These are phyloP conservation scores for Voacanga thouarsii DNA, from an alignment of 257 asterid species.

Conservation along the genomic window DNA sequence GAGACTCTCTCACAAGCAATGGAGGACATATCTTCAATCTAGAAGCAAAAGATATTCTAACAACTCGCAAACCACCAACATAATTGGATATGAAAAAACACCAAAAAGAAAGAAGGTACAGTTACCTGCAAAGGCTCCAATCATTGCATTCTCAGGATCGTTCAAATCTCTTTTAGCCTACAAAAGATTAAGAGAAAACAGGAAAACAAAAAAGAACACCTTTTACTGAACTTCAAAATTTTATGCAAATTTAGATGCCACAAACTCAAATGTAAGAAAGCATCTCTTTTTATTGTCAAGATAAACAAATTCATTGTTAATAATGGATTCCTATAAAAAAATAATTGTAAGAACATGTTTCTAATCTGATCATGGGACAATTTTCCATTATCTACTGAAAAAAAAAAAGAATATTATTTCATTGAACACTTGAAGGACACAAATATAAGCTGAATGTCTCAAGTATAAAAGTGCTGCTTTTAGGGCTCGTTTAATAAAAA, in stretches of 20 bases:
- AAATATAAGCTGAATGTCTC: neutral
- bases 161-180: slow-evolving; percentile 65
- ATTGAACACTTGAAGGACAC: neutral
- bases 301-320: neutral
- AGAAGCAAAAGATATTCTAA: neutral
- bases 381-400: too few relatives aligned
- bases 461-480: neutral
- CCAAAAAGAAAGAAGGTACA: neutral
- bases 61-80: neutral
- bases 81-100: neutral
- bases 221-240: neutral
- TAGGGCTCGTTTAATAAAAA: too few relatives aligned
- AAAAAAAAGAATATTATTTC: too few relatives aligned
- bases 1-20: neutral
- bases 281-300: neutral
- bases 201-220: neutral
- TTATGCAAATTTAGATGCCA: neutral
- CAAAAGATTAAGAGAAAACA: slow-evolving; percentile 9
- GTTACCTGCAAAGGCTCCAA: slow-evolving; percentile 75
- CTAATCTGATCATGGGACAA: too few relatives aligned
- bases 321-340: neutral
- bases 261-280: neutral
- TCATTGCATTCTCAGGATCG: slow-evolving; percentile 62
- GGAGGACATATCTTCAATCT: too few relatives aligned
- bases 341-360: neutral